These are phyloP conservation scores for Phyllosticta capitalensis DNA, from an alignment of 2,329 filamentous ascomycete species.

Conservation along the genomic window DNA sequence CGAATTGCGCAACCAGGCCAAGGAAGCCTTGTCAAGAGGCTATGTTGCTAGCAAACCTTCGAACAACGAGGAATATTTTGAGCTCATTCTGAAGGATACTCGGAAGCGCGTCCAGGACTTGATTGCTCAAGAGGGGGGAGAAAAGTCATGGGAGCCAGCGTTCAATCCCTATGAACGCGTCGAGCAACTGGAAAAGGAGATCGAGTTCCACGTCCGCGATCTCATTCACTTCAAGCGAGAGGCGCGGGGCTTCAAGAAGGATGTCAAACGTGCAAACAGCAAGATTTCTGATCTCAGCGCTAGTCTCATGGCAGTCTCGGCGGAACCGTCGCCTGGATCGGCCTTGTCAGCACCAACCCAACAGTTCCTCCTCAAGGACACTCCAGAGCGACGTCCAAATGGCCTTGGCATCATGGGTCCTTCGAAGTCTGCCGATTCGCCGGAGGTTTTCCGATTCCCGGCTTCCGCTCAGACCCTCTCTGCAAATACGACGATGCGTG, in stretches of 20 bases:
- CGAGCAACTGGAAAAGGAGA: constrained; percentile 28
- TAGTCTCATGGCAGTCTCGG: not conserved
- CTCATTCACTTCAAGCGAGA: constrained; percentile 42
- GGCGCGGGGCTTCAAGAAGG: constrained; percentile 34
- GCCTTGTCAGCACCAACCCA: not conserved
- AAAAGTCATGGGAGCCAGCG: not conserved
- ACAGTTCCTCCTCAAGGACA: not conserved
- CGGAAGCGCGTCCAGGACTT: constrained; percentile 20
- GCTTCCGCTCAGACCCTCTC: not conserved
- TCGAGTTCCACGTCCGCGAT: constrained; percentile 37
- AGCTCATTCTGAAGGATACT: constrained; percentile 26
- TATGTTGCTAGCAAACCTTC: constrained; percentile 16
- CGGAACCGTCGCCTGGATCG: not conserved
- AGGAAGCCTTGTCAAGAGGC: constrained; percentile 21
- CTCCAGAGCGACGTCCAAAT: not conserved
- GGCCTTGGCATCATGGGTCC: not conserved
- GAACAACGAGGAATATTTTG: constrained; percentile 24
- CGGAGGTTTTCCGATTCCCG: not conserved
- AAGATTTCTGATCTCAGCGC: not conserved
- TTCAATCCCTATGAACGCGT: constrained; percentile 15
- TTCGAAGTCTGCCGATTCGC: not conserved
- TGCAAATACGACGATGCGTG: not conserved
- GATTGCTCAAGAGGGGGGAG: constrained; percentile 16
- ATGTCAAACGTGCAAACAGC: constrained; percentile 8
- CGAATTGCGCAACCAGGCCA: constrained; percentile 31